Percentiles rank a stretch among this genome's conserved stretches.
Conservation (phyloP, 805 yeast genomes). For the Candida coquimbonensis region DNA sequence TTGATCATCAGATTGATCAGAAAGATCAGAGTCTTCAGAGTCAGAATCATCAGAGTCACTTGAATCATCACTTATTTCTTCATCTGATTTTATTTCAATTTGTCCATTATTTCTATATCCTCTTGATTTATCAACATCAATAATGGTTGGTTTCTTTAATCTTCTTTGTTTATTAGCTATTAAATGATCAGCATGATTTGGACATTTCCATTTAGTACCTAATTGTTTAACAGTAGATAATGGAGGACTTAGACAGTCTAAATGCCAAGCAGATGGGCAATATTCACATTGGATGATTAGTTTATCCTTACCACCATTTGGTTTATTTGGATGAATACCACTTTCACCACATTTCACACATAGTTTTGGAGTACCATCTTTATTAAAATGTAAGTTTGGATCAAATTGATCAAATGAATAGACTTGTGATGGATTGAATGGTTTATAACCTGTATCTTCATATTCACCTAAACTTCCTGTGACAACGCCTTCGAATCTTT, state of each 20-base stretch:
- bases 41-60: constrained; percentile 11
- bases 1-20: constrained; percentile 12
- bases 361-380: constrained; percentile 56
- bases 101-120: constrained; percentile 50
- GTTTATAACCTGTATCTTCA: constrained; percentile 51
- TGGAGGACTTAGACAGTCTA: constrained; percentile 80
- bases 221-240: constrained; percentile 62
- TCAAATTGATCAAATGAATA: constrained; percentile 47
- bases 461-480: constrained; percentile 69
- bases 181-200: constrained; percentile 53
- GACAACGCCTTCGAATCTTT: constrained; percentile 63
- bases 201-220: constrained; percentile 87
- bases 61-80: background rate
- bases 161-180: constrained; percentile 33
- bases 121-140: constrained; percentile 49
- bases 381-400: constrained; percentile 59
- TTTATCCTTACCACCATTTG: constrained; percentile 35
- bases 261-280: constrained; percentile 79
- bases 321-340: constrained; percentile 41
- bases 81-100: constrained; percentile 45
- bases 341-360: constrained; percentile 76
- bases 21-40: constrained; percentile 16
- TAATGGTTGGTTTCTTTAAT: constrained; percentile 41
- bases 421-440: constrained; percentile 34
- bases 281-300: constrained; percentile 72